A percentile compares a stretch with the other conserved stretches of the same genome.
Conservation (phyloP, 768 basidiomycete genomes). For the Termitomyces sp. region DNA sequence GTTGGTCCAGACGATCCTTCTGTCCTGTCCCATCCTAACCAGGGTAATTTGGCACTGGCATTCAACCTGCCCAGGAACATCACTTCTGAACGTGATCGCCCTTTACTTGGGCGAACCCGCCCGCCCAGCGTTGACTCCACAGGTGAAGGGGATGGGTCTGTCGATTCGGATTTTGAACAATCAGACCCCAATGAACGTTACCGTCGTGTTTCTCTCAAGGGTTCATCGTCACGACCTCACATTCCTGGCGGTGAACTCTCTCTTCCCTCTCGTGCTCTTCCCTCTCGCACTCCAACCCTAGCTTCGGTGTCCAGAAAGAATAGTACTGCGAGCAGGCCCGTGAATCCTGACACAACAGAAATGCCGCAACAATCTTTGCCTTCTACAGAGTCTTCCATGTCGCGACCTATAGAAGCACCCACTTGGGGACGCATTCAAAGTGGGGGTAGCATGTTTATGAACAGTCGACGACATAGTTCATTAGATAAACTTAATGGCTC, state of each 20-base stretch:
- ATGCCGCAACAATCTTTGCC: conserved; percentile 30
- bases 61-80: conserved; percentile 25
- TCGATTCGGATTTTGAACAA: conserved; percentile 51
- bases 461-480: conserved; percentile 25
- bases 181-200: conserved; percentile 41
- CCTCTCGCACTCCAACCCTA: conserved; percentile 43
- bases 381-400: conserved; percentile 30
- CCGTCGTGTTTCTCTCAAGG: conserved; percentile 45
- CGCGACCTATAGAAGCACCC: conserved; percentile 14
- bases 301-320: conserved; percentile 31
- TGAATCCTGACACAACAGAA: conserved; percentile 29
- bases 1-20: conserved; percentile 31
- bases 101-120: conserved; percentile 39
- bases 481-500: conserved; percentile 19
- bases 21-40: conserved; percentile 29
- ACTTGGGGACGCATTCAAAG: conserved; percentile 46
- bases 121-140: conserved; percentile 50
- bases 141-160: conserved; percentile 34
- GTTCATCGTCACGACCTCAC: conserved; percentile 29
- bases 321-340: conserved; percentile 30
- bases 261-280: conserved; percentile 52
- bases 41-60: conserved; percentile 29
- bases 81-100: conserved; percentile 14
- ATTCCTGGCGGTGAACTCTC: conserved; percentile 55
- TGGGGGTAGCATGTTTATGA: conserved; percentile 50